Conservation (phyloP, 2,329 filamentous ascomycete species). For the Talaromyces sp. region DNA sequence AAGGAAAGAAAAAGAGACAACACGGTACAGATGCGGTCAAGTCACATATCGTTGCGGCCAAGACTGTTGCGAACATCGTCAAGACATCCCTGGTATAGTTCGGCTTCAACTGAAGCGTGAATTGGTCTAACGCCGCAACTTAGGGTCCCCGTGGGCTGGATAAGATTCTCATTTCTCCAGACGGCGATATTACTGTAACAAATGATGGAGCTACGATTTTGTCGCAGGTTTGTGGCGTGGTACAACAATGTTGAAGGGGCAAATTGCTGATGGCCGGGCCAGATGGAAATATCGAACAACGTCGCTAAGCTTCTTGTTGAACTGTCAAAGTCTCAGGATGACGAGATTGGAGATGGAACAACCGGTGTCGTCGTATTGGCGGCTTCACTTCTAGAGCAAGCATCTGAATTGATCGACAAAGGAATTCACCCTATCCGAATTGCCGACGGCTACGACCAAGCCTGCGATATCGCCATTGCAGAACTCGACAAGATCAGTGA, state of each 20-base stretch:
- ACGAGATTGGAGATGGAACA: slow-evolving; percentile 97
- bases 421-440: slow-evolving; percentile 98
- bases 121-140: neutral
- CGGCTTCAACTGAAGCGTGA: slow-evolving; percentile 7
- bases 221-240: slow-evolving; percentile 51
- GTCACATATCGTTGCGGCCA: slow-evolving; percentile 92
- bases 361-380: slow-evolving; percentile 96
- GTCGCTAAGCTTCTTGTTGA: slow-evolving; percentile 95
- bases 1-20: slow-evolving; percentile 95
- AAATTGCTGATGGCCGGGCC: slow-evolving; percentile 3
- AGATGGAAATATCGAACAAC: slow-evolving; percentile 99
- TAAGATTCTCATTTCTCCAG: slow-evolving; percentile 97
- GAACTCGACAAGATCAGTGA: slow-evolving; percentile 93
- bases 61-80: slow-evolving; percentile 94
- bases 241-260: neutral
- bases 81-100: slow-evolving; percentile 74
- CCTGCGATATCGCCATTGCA: slow-evolving; percentile 90
- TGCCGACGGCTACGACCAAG: slow-evolving; percentile 95
- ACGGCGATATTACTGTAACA: slow-evolving; percentile 98
- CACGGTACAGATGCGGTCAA: slow-evolving; percentile 97
- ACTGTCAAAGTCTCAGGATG: slow-evolving; percentile 96
- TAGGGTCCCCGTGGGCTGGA: slow-evolving; percentile 88
- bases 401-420: slow-evolving; percentile 97
- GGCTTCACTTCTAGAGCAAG: slow-evolving; percentile 90
- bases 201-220: slow-evolving; percentile 98